Base-by-base conservation (phyloP, 2,329 filamentous ascomycete genomes). In the Pseudocercospora eumusae region DNA sequence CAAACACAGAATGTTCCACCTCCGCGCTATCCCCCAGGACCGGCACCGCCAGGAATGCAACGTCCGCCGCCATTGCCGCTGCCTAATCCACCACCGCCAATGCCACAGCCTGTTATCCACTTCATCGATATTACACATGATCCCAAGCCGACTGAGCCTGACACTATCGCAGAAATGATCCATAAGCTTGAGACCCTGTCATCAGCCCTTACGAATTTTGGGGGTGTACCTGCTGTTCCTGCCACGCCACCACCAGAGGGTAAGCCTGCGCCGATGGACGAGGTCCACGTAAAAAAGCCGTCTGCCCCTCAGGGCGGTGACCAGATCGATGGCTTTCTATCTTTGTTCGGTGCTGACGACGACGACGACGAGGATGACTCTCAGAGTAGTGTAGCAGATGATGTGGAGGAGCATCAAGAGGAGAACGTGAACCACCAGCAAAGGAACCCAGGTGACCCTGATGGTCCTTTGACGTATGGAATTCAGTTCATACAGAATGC, bases 401-500 rank as follows among this genome's bases (percentile, higher is more conserved):
- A 47, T 2, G 28, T 31, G 15, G 56, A 31, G 13, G 53, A 56
- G 23, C 52, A 33, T 31, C 56, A 66, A n/a, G 62, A 64, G 15
- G 60, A 64, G 42, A 57, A 63, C 25, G 44, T 64, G 49, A 63
- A 68, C 18, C 33, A 56, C 20, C 52, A 44, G 50, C 64, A 68
- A 8, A 31, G 53, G 5, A 47, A 65, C 11, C 59, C 65, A 6
- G 71, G 69, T 23, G 47, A 58, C 27, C 54, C 64, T 3, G 73
- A 75, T 47, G 64, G 63, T 4, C 66, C 70, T 23, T 64, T 75
- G 4, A 66, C 62, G 6, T 69, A 71, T 56, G 72, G 73, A 59
- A 72, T 74, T 31, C 65, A 70, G 55, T 75, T 75, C 66, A 75
- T 74, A 23, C 69, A 72, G 61, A 72, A 73, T 55, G 72, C 71